phyloP scores from a whole-genome alignment of 129 eudicot genomes.

The Centella asiatica region DNA sequence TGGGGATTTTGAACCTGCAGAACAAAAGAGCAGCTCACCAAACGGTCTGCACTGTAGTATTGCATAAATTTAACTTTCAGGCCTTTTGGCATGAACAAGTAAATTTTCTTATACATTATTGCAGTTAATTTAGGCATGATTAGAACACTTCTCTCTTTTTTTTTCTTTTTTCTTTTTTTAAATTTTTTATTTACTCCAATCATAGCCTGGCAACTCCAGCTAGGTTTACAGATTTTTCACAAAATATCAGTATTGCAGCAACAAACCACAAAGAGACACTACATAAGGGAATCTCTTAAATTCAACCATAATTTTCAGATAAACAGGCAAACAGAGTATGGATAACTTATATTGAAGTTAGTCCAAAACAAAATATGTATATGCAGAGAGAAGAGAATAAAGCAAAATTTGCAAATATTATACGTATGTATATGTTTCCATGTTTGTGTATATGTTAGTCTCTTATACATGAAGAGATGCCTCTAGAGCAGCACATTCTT shows the following conservation, averaged over 20 bases:
- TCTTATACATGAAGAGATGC: background rate
- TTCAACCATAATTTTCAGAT: background rate
- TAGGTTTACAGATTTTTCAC: too few relatives aligned
- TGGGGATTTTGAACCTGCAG: slow-evolving; percentile 92
- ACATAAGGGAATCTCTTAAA: background rate
- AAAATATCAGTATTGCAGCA: too few relatives aligned
- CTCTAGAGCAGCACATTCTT: background rate
- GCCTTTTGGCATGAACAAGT: background rate
- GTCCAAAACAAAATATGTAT: background rate
- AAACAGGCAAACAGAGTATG: background rate
- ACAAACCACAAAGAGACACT: background rate
- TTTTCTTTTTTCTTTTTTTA: too few relatives aligned
- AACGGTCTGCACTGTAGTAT: background rate
- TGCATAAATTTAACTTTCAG: background rate
- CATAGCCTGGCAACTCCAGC: background rate
- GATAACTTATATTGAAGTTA: background rate
- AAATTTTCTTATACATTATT: background rate
- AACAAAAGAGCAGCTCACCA: background rate
- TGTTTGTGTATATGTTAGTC: too few relatives aligned
- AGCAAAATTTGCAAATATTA: too few relatives aligned
- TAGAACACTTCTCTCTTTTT: background rate
- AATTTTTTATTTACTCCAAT: background rate
- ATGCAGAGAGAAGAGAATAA: too few relatives aligned
- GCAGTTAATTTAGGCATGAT: background rate
- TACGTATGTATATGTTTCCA: too few relatives aligned